Evolutionary conservation across 345 rosid species (phyloP).

Genomic region (Pistacia atlantica): DNA sequence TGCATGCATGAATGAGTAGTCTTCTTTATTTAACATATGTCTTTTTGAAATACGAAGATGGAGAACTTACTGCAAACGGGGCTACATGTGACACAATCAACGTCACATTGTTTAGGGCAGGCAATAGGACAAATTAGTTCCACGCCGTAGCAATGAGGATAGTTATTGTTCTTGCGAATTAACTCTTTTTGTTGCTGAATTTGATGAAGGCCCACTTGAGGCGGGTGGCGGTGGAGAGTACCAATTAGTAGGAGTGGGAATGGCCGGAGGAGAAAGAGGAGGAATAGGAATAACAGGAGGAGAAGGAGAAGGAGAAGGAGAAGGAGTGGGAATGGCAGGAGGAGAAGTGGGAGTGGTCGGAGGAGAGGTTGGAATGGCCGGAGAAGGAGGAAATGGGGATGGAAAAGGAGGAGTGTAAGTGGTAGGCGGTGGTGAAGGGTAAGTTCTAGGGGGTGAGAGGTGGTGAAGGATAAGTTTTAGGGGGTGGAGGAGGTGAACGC

Average conservation of each 20-base stretch:
- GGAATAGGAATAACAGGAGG: slow-evolving; percentile 8
- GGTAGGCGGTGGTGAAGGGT: slow-evolving; percentile 5
- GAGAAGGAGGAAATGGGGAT: not conserved
- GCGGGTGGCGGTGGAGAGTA: slow-evolving; percentile 1
- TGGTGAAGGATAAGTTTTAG: not conserved
- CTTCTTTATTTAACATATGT: too few relatives aligned
- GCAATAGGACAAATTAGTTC: slow-evolving; percentile 20
- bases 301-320: not conserved
- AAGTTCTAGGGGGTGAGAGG: not conserved
- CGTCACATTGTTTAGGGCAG: slow-evolving; percentile 30
- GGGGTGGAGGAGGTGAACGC: slow-evolving; percentile 3
- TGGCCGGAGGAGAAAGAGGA: not conserved
- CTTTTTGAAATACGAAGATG: not conserved
- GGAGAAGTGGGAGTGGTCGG: not conserved
- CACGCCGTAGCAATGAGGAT: slow-evolving; percentile 17
- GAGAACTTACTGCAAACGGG: slow-evolving; percentile 33
- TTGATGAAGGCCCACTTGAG: slow-evolving; percentile 1
- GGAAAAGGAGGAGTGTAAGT: not conserved
- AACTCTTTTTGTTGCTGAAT: slow-evolving; percentile 1
- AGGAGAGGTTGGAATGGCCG: not conserved
- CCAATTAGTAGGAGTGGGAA: not conserved
- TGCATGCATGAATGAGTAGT: too few relatives aligned
- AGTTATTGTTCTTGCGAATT: slow-evolving; percentile 25
- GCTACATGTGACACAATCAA: slow-evolving; percentile 32
- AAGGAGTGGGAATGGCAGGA: not conserved